phyloP scores from a whole-genome alignment of 495 filamentous ascomycete genomes.

The Cudoniella acicularis region DNA sequence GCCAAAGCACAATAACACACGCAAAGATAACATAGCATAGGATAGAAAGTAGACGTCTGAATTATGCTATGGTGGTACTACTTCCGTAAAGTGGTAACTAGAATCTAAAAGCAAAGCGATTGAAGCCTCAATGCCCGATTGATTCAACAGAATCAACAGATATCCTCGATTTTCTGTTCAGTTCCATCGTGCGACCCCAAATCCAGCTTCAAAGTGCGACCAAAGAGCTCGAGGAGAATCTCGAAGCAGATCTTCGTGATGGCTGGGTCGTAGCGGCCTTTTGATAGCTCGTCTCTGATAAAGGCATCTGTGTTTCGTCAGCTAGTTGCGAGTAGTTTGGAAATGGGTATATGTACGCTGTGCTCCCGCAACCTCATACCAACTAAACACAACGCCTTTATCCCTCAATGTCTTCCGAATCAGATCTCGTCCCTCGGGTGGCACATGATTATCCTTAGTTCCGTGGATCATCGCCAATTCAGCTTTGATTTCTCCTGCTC shows the following conservation, averaged over 20 bases:
- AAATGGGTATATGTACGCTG: conserved; percentile 59
- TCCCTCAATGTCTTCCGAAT: conserved; percentile 82
- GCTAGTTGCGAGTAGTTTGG: not conserved
- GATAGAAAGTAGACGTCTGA: too few species aligned
- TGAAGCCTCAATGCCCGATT: not conserved
- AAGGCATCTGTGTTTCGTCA: conserved; percentile 62
- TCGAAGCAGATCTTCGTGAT: conserved; percentile 88
- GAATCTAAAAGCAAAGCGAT: too few species aligned
- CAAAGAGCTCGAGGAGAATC: conserved; percentile 85
- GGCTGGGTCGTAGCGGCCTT: conserved; percentile 87
- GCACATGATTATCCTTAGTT: conserved; percentile 86
- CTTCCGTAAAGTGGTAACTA: too few species aligned
- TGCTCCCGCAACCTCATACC: conserved; percentile 86
- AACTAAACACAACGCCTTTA: conserved; percentile 70
- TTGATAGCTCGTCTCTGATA: conserved; percentile 91
- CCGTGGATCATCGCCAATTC: conserved; percentile 83
- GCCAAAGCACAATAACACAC: too few species aligned
- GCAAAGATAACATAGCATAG: too few species aligned
- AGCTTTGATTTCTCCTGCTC: conserved; percentile 71
- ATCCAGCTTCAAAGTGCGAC: conserved; percentile 70
- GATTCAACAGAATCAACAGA: conserved; percentile 42
- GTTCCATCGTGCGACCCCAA: conserved; percentile 54
- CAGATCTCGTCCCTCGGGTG: conserved; percentile 77
- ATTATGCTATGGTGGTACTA: too few species aligned
- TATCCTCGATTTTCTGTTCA: conserved; percentile 51